These are phyloP conservation scores for Alternaria hordeiaustralica DNA, from an alignment of 2,329 filamentous ascomycete genomes.

Conservation along the genomic window DNA sequence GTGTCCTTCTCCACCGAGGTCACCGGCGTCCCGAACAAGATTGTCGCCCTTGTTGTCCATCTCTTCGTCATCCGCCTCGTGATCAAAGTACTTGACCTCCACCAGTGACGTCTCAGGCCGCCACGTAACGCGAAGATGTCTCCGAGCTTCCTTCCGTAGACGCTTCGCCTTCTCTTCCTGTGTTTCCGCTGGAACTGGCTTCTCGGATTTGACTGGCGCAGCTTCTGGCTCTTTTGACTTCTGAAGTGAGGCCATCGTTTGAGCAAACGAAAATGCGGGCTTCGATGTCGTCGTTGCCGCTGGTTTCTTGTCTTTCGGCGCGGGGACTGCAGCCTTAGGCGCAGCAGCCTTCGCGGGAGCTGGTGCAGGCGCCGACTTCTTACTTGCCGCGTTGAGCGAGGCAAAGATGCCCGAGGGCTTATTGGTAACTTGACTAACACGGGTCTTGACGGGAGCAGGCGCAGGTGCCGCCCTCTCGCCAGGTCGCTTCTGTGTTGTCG, in stretches of 20 bases:
- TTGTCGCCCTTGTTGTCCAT: constrained; percentile 64
- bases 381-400: constrained; percentile 54
- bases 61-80: constrained; percentile 73
- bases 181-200: constrained; percentile 65
- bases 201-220: constrained; percentile 58
- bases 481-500: constrained; percentile 33
- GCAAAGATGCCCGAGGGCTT: constrained; percentile 56
- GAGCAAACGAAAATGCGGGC: constrained; percentile 48
- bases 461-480: constrained; percentile 36
- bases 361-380: constrained; percentile 47
- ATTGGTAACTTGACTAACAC: constrained; percentile 48
- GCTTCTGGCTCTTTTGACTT: constrained; percentile 63
- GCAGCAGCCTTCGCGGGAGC: constrained; percentile 29
- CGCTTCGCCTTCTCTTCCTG: constrained; percentile 71
- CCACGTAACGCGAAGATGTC: constrained; percentile 74
- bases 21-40: constrained; percentile 73
- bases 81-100: constrained; percentile 72
- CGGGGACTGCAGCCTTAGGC: constrained; percentile 32
- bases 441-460: constrained; percentile 37
- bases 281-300: constrained; percentile 30
- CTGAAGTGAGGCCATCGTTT: constrained; percentile 51
- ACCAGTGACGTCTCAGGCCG: constrained; percentile 71
- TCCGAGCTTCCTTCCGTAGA: constrained; percentile 73
- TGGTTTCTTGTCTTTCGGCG: constrained; percentile 40
- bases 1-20: constrained; percentile 69